phyloP scores from a whole-genome alignment of 441 rosid genomes.

The Biscutella laevigata region DNA sequence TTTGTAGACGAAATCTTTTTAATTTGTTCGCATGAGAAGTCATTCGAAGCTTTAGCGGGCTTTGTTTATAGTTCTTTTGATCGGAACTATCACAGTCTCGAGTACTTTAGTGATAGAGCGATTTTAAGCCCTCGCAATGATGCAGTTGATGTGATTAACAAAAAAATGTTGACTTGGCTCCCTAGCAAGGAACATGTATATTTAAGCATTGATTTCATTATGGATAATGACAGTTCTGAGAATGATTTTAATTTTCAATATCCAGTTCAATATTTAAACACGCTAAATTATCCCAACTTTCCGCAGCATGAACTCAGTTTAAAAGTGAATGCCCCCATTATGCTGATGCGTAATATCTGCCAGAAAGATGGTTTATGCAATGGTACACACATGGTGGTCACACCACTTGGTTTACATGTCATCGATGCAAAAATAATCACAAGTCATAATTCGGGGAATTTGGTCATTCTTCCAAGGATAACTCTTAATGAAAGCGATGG shows the following conservation, averaged over 20 bases:
- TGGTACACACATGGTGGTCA: not conserved
- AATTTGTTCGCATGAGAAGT: no score
- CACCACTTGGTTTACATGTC: not conserved
- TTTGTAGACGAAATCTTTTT: no score
- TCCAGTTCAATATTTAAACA: not conserved
- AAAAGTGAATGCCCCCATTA: not conserved
- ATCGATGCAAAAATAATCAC: not conserved
- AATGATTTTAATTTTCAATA: no score
- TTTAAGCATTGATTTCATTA: not conserved
- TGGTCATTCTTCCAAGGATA: no score
- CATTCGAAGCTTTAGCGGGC: no score
- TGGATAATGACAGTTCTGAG: not conserved
- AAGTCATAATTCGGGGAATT: no score
- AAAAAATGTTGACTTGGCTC: not conserved
- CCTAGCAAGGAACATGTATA: not conserved
- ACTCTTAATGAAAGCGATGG: no score
- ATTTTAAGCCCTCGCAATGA: not conserved
- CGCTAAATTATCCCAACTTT: not conserved
- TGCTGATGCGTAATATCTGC: not conserved
- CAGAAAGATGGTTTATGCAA: not conserved
- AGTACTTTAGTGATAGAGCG: not conserved
- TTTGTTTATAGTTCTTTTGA: not conserved
- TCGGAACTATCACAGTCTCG: no score
- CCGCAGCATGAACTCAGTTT: not conserved
- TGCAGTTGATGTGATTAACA: not conserved